A percentile compares a stretch with the other conserved stretches of the same genome.
Evolutionary conservation across 75 land plant genomes (phyloP).

Genomic region (Pinus tabuliformis): DNA sequence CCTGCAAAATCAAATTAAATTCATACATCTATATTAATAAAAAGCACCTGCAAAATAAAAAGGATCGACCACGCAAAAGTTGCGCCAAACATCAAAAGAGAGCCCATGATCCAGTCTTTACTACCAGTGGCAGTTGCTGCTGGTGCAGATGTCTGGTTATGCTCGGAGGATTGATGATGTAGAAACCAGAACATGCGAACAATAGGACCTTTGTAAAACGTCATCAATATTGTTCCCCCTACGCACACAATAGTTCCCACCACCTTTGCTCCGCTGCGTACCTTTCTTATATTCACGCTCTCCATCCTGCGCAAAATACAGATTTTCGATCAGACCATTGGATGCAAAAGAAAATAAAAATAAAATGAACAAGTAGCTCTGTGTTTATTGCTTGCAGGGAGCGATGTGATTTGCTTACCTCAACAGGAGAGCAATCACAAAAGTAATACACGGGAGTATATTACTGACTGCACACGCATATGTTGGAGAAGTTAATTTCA

Average conservation of each 20-base stretch:
- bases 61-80: conserved; percentile 21
- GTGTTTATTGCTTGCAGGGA: too few species aligned
- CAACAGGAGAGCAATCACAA: conserved; percentile 36
- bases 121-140: background rate
- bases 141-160: background rate
- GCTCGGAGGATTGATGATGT: background rate
- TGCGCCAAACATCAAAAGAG: conserved; percentile 16
- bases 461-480: conserved; percentile 43
- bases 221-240: conserved; percentile 54
- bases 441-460: conserved; percentile 40
- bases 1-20: too few species aligned
- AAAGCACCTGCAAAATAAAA: conserved; percentile 25
- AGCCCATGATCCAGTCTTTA: conserved; percentile 25
- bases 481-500: conserved; percentile 22
- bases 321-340: too few species aligned
- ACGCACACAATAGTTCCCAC: conserved; percentile 29
- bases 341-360: too few species aligned
- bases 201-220: conserved; percentile 42
- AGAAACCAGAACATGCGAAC: conserved; percentile 20
- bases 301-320: conserved; percentile 21
- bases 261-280: conserved; percentile 36
- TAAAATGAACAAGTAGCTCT: too few species aligned
- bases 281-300: conserved; percentile 17
- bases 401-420: conserved; percentile 15
- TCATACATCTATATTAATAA: too few species aligned